These are phyloP conservation scores for Boletus tylopilopsis DNA, from an alignment of 768 basidiomycete genomes.

Conservation along the genomic window DNA sequence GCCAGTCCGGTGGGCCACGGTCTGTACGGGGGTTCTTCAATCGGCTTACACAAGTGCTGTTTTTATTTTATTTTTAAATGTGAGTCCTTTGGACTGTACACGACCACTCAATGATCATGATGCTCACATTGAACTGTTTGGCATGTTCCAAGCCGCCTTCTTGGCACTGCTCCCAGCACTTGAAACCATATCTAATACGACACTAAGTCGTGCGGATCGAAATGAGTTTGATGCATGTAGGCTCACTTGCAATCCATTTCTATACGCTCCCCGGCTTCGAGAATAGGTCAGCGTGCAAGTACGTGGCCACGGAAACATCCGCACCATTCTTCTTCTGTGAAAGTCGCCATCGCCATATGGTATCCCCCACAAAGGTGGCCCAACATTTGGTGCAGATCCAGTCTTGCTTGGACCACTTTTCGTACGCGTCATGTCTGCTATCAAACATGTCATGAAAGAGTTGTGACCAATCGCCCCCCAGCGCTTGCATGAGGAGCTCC, in stretches of 20 bases:
- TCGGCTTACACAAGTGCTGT: slow-evolving; percentile 2
- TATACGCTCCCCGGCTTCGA: not conserved
- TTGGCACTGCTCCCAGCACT: not conserved
- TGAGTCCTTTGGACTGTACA: not conserved
- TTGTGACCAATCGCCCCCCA: not conserved
- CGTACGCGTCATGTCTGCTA: not conserved
- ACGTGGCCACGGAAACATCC: not conserved
- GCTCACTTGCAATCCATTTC: slow-evolving; percentile 2
- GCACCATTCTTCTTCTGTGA: not conserved
- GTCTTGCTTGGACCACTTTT: slow-evolving; percentile 1
- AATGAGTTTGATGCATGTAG: not conserved
- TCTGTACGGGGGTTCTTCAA: not conserved
- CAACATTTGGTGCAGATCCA: not conserved
- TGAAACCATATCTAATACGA: slow-evolving; percentile 1
- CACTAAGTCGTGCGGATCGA: not conserved
- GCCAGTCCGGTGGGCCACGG: no score
- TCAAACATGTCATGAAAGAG: not conserved
- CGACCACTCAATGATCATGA: no score
- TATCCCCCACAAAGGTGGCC: not conserved
- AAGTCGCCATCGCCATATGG: slow-evolving; percentile 3
- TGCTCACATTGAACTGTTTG: slow-evolving; percentile 2
- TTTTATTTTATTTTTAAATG: not conserved
- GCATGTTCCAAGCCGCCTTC: not conserved
- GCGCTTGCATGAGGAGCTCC: not conserved
- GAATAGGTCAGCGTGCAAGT: no score